Percentiles rank a stretch among this genome's conserved stretches.
Conservation (phyloP, 2,329 filamentous ascomycete genomes). For the Penicillium sp. region DNA sequence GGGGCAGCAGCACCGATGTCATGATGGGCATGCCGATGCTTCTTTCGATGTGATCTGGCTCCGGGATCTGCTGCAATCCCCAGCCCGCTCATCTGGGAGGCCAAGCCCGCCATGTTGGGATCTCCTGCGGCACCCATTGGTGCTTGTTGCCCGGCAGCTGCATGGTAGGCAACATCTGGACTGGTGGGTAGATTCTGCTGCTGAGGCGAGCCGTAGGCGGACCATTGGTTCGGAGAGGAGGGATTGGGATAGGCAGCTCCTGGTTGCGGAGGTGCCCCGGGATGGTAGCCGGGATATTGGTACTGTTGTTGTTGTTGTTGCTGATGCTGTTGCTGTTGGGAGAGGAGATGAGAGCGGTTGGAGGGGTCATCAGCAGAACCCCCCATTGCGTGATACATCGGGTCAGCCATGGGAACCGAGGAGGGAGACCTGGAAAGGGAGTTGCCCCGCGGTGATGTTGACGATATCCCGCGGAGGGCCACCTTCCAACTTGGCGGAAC, state of each 20-base stretch:
- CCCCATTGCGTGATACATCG: slow-evolving; percentile 46
- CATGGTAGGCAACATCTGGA: slow-evolving; percentile 33
- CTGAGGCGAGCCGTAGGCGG: slow-evolving; percentile 34
- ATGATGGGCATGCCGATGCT: slow-evolving; percentile 92
- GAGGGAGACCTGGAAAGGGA: not conserved
- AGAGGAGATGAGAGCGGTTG: slow-evolving; percentile 47
- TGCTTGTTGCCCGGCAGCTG: slow-evolving; percentile 26
- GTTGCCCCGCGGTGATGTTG: slow-evolving; percentile 23
- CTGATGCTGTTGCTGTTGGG: slow-evolving; percentile 39
- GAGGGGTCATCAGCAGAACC: slow-evolving; percentile 56
- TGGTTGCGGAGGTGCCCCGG: slow-evolving; percentile 43
- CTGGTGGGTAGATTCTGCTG: slow-evolving; percentile 29
- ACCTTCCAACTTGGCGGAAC: slow-evolving; percentile 36
- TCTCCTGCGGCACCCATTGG: slow-evolving; percentile 30
- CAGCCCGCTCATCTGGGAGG: slow-evolving; percentile 77
- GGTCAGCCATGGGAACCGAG: slow-evolving; percentile 44
- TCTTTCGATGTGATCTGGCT: slow-evolving; percentile 71
- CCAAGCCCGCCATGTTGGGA: slow-evolving; percentile 45
- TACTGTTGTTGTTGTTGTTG: slow-evolving; percentile 53
- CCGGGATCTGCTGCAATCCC: slow-evolving; percentile 61
- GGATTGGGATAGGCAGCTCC: slow-evolving; percentile 41
- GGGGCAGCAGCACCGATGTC: slow-evolving; percentile 65
- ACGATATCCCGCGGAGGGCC: slow-evolving; percentile 37
- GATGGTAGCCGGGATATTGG: slow-evolving; percentile 47
- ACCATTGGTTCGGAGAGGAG: slow-evolving; percentile 37